Evolutionary conservation across 2,329 filamentous ascomycete species (phyloP).

Genomic region (Bipolaris zeicola): DNA sequence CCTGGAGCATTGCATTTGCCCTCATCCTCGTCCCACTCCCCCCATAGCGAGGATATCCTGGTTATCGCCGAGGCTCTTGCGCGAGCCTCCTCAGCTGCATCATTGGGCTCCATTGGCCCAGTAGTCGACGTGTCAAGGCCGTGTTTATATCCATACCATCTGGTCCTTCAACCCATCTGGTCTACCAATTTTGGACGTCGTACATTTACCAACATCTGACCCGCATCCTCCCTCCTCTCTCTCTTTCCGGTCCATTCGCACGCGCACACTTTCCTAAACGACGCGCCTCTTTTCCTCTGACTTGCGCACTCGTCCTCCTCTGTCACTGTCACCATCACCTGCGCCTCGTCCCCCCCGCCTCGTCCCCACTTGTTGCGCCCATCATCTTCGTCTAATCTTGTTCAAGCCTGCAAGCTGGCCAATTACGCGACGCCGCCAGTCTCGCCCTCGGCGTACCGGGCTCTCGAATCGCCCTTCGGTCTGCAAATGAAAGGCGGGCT

Average conservation of each 20-base stretch:
- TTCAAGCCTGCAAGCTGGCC: conserved; percentile 65
- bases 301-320: conserved; percentile 3
- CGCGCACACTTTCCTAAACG: conserved; percentile 1
- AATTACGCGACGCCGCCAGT: conserved; percentile 66
- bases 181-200: conserved; percentile 38
- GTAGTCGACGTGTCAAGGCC: conserved; percentile 40
- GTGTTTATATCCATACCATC: conserved; percentile 48
- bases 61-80: conserved; percentile 44
- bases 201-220: conserved; percentile 22
- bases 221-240: conserved; percentile 9
- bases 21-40: conserved; percentile 41
- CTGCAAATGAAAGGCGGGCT: conserved; percentile 59
- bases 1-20: conserved; percentile 28
- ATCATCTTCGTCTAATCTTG: conserved; percentile 13
- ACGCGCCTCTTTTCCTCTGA: conserved; percentile 17
- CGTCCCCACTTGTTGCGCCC: conserved; percentile 22
- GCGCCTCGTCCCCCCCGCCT: not conserved
- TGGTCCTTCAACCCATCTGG: conserved; percentile 37
- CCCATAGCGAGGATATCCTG: conserved; percentile 46
- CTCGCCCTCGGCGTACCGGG: conserved; percentile 69
- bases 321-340: conserved; percentile 7
- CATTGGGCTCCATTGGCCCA: conserved; percentile 47
- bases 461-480: conserved; percentile 62
- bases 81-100: conserved; percentile 40
- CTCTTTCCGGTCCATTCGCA: conserved; percentile 11